phyloP scores from a whole-genome alignment of 305 asterid genomes.

The Fraxinus albicans region DNA sequence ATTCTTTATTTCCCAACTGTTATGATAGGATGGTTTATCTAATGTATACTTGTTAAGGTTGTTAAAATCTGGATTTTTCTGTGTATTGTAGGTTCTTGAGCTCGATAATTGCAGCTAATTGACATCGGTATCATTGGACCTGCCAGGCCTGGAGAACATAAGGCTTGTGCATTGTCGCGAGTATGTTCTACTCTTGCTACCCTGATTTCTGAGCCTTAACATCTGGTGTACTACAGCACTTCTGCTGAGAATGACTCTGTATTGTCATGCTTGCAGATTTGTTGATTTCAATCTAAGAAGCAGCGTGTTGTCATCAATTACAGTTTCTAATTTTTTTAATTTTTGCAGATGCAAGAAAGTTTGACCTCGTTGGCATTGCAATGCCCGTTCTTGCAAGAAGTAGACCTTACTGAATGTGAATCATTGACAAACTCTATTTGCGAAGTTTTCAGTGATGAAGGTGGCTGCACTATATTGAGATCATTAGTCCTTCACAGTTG shows the following conservation, averaged over 20 bases:
- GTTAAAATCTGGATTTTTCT: constrained; percentile 22
- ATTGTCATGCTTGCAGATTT: constrained; percentile 52
- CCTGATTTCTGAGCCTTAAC: constrained; percentile 15
- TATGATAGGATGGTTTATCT: constrained; percentile 7
- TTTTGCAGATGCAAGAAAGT: constrained; percentile 97
- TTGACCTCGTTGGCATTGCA: constrained; percentile 72
- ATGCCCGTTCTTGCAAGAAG: constrained; percentile 84
- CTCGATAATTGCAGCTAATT: constrained; percentile 86
- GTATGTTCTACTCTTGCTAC: constrained; percentile 48
- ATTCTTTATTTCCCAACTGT: constrained; percentile 10
- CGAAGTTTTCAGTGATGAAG: constrained; percentile 87
- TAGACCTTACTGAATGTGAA: constrained; percentile 96
- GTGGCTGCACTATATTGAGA: constrained; percentile 87
- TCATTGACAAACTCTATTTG: constrained; percentile 82
- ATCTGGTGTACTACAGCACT: not conserved
- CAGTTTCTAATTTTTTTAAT: constrained; percentile 84
- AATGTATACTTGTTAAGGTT: not conserved
- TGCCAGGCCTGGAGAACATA: constrained; percentile 72
- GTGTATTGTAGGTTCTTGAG: constrained; percentile 73
- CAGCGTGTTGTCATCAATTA: constrained; percentile 65
- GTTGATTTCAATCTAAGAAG: constrained; percentile 71
- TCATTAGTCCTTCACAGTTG: constrained; percentile 88
- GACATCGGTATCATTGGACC: constrained; percentile 82
- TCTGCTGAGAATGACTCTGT: constrained; percentile 7
- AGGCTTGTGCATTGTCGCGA: constrained; percentile 97